Base-by-base conservation (phyloP, 2,329 filamentous ascomycete species). In the Fusarium coicis region DNA sequence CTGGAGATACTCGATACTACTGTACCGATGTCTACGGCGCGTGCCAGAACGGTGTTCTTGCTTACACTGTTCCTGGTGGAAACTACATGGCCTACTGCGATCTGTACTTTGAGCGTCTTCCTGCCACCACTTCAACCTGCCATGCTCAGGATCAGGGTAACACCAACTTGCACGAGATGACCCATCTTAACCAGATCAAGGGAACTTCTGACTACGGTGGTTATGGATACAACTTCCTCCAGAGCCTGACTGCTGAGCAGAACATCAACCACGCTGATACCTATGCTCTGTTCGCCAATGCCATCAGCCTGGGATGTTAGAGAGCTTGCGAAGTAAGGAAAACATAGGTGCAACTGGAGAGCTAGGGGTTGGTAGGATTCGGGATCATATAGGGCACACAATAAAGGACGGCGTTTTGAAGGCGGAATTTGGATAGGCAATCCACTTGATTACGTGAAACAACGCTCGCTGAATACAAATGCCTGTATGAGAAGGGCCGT, bases 231-330 rank as follows among this genome's bases (percentile, higher is more conserved):
- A 83, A 81, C 46, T 90, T 88, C 53, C 87, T 90, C 67, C 74
- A 79, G 19, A 76, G 80, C 10, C 79, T 93, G 70, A 83, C 80
- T 10, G 83, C 84, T 0, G 74, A 79, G 8, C 80, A 88, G 76
- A 90, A 90, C 55, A 77, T 92, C 14, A 83, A 86, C 75, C 91
- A 93, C 70, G 91, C 91, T n/a, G 91, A 93, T 77, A 88, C 86
- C 0, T 77, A 77, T 32, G 68, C 76, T 16, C 42, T 77, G 47
- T 77, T 70, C 46, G 75, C 75, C 30, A 77, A 77, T n/a, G 76
- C 76, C 30, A 63, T 75, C 34, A 60, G 67, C 18, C 47, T 80
- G 47, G 80, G 81, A 69, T 86, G 84, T 74, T 86, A 81, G 66
- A 43, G 23, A 39, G 14, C 5, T 5, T 2, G 8, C 21, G 12